A percentile compares a stretch with the other conserved stretches of the same genome.
Evolutionary conservation across 768 basidiomycete genomes (phyloP).

Genomic region (Lactifluus volemus): DNA sequence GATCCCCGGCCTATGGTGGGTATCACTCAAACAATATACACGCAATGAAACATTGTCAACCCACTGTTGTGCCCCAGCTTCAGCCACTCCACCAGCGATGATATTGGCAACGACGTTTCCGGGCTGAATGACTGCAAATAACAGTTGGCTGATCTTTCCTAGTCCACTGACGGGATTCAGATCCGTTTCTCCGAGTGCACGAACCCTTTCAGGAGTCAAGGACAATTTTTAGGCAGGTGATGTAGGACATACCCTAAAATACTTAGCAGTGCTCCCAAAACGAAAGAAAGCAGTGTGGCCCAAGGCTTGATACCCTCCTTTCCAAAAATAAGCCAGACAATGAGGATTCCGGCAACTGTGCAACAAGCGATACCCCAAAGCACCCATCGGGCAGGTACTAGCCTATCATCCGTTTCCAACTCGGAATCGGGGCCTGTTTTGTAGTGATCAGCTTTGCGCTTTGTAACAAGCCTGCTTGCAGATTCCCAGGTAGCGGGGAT

Average conservation of each 20-base stretch:
- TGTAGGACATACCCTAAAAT: conserved; percentile 63
- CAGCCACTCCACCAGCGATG: conserved; percentile 93
- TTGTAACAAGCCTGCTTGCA: conserved; percentile 26
- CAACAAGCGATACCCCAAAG: conserved; percentile 53
- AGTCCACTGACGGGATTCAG: conserved; percentile 87
- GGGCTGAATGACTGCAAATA: conserved; percentile 92
- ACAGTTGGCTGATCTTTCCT: conserved; percentile 89
- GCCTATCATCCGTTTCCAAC: conserved; percentile 65
- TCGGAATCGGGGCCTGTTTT: conserved; percentile 46
- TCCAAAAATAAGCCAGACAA: conserved; percentile 89
- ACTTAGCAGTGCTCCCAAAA: conserved; percentile 75
- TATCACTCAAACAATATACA: background rate
- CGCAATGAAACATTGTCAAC: conserved; percentile 22
- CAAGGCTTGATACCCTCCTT: conserved; percentile 88
- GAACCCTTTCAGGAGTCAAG: conserved; percentile 45
- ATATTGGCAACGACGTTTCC: conserved; percentile 97
- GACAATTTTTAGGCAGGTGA: background rate
- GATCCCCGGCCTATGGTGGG: conserved; percentile 71
- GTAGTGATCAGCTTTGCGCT: conserved; percentile 12
- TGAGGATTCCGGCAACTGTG: conserved; percentile 56
- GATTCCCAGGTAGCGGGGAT: conserved; percentile 62
- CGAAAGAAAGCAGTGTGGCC: conserved; percentile 83
- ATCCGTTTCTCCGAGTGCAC: conserved; percentile 94
- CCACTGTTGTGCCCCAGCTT: conserved; percentile 89
- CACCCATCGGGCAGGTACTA: conserved; percentile 80